These are phyloP conservation scores for Suillus alpinus DNA, from an alignment of 768 basidiomycete genomes.

Conservation along the genomic window DNA sequence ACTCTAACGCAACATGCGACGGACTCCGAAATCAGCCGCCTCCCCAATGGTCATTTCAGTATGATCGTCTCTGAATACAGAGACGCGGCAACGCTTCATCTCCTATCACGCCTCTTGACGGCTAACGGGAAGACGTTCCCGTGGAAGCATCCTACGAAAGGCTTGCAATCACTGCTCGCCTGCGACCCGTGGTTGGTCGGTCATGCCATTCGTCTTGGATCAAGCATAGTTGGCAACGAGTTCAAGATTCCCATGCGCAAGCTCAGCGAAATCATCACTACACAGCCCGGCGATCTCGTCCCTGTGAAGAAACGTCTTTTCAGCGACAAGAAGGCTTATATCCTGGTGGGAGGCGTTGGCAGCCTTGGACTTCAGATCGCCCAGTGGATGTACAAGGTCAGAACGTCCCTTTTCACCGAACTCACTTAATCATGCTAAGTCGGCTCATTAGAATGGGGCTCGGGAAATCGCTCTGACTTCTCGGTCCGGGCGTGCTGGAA, in stretches of 20 bases:
- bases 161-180: neutral
- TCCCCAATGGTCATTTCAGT: neutral
- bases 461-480: constrained; percentile 30
- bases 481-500: constrained; percentile 17
- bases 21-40: neutral
- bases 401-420: neutral
- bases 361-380: constrained; percentile 27
- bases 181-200: neutral
- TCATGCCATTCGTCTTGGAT: neutral
- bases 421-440: neutral
- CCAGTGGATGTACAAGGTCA: constrained; percentile 27
- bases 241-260: neutral
- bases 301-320: constrained; percentile 24
- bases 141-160: neutral
- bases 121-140: neutral
- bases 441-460: constrained; percentile 14
- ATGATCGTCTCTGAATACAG: neutral
- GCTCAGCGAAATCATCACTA: neutral
- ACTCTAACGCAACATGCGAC: neutral
- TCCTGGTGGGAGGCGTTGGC: constrained; percentile 23
- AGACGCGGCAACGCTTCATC: neutral
- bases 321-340: constrained; percentile 26
- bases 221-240: neutral
- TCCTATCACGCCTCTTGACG: neutral
- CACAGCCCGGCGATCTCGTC: neutral